phyloP scores from a whole-genome alignment of 2,329 filamentous ascomycete species.

The Fusarium buharicum region DNA sequence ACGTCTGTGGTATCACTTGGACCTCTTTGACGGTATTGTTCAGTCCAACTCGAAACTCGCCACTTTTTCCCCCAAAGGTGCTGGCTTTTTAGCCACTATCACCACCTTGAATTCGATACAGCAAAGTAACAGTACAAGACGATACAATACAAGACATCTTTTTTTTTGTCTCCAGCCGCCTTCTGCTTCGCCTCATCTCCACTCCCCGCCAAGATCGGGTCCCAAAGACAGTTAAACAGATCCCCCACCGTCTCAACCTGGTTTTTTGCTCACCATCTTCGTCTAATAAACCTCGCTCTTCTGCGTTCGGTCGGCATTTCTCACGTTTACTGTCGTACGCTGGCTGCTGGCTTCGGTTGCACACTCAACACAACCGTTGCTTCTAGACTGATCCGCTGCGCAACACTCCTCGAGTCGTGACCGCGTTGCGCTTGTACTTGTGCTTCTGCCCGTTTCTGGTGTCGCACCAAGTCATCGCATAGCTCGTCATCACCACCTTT shows the following conservation, averaged over 20 bases:
- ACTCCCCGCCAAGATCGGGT: constrained; percentile 33
- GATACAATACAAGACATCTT: constrained; percentile 10
- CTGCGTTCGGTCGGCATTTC: constrained; percentile 25
- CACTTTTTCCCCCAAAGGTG: constrained; percentile 13
- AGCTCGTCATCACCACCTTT: constrained; percentile 19
- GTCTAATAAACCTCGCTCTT: constrained; percentile 22
- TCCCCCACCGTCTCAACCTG: constrained; percentile 27
- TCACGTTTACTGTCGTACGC: constrained; percentile 37
- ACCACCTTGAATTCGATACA: constrained; percentile 22
- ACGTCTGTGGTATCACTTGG: too few species aligned
- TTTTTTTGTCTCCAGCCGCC: constrained; percentile 13
- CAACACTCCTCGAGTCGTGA: constrained; percentile 39
- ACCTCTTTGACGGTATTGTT: constrained; percentile 15
- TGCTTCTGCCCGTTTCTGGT: constrained; percentile 14
- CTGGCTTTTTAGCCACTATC: constrained; percentile 30
- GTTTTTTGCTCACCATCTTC: constrained; percentile 24
- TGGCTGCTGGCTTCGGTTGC: constrained; percentile 30
- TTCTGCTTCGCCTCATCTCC: constrained; percentile 37
- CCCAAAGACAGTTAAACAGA: constrained; percentile 32
- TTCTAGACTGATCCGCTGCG: constrained; percentile 37
- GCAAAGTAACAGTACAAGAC: constrained; percentile 5
- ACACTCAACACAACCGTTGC: constrained; percentile 24
- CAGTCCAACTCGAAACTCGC: constrained; percentile 7
- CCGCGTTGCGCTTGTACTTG: constrained; percentile 31
- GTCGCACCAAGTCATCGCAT: constrained; percentile 33